These are phyloP conservation scores for Russula vinacea DNA, from an alignment of 768 basidiomycete genomes.

Conservation along the genomic window DNA sequence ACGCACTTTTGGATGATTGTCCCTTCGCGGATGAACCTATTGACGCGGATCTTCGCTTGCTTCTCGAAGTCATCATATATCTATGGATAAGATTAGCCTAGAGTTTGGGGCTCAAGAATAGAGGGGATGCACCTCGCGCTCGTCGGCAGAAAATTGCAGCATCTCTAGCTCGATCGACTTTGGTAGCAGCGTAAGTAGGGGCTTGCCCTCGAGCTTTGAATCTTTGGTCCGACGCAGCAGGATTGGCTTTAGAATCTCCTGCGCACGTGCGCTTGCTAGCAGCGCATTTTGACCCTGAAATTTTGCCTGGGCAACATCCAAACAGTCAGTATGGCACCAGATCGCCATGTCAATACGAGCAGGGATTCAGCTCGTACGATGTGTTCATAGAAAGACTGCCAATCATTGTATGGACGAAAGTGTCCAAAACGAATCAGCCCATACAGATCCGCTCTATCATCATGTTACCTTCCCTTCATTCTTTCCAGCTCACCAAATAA, in stretches of 20 bases:
- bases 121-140: constrained; percentile 50
- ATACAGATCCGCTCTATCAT: constrained; percentile 60
- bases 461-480: constrained; percentile 4
- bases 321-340: background rate
- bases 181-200: constrained; percentile 59
- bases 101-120: background rate
- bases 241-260: constrained; percentile 61
- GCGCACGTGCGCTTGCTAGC: constrained; percentile 64
- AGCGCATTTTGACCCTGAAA: constrained; percentile 56
- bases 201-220: constrained; percentile 60
- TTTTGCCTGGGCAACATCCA: constrained; percentile 41
- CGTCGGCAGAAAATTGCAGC: constrained; percentile 64
- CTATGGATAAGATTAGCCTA: constrained; percentile 34
- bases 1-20: constrained; percentile 70
- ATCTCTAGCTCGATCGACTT: constrained; percentile 58
- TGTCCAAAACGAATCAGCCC: constrained; percentile 66
- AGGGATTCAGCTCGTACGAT: constrained; percentile 43
- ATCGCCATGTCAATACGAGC: background rate
- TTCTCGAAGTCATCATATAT: constrained; percentile 59
- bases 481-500: background rate
- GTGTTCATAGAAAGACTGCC: constrained; percentile 59
- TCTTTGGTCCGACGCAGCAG: constrained; percentile 72
- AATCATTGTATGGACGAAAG: constrained; percentile 73
- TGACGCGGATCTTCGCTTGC: constrained; percentile 51
- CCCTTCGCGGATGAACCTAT: constrained; percentile 58